Base-by-base conservation (phyloP, 1,139 yeast genomes). In the Suhomyces bribrorum region DNA sequence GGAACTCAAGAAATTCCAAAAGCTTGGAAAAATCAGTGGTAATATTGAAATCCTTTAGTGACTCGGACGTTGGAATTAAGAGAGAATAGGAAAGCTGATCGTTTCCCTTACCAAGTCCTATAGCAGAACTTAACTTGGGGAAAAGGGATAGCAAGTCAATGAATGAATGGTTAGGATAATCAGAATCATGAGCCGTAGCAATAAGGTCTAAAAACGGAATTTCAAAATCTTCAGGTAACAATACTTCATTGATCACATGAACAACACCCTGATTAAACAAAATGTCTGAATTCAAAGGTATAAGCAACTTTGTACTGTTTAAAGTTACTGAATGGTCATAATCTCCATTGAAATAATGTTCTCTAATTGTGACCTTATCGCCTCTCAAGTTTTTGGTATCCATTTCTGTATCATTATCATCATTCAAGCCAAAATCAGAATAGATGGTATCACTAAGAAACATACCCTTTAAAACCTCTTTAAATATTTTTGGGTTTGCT, bases 181-280 rank as follows among this genome's bases (percentile, higher is more conserved):
- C 78, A 3, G 79, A 69, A 4, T 81, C 73, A 3, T 59, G 59
- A 1, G 74, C 69, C 0, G 75, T 60, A 26, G 48, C 50, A 12
- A 90, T 64, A 36, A 92, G 66, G 39, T 87, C 84, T 1, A 48
- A 39, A 13, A 86, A 63, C 0, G 82, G 61, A 4, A 92, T 74
- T 7, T 67, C 59, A 23, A 90, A 62, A 23, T 66, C 59, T 0
- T 63, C 59, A 0, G 97, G 96, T 7, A 88, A 62, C 2, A 78
- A 54, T 0, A 87, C 68, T 8, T 72, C 60, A 31, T 72, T 64
- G 5, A 86, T 65, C 2, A 90, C 79, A 56, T 89, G 97, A 2
- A 87, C 77, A 0, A 90, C 96, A 1, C 97, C 98, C 54, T 85
- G 83, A 45, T 78, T 81, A 57, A 86, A 90, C 13, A 92, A 57